phyloP scores from a whole-genome alignment of 2,329 filamentous ascomycete species.

The Penicillium sp. region DNA sequence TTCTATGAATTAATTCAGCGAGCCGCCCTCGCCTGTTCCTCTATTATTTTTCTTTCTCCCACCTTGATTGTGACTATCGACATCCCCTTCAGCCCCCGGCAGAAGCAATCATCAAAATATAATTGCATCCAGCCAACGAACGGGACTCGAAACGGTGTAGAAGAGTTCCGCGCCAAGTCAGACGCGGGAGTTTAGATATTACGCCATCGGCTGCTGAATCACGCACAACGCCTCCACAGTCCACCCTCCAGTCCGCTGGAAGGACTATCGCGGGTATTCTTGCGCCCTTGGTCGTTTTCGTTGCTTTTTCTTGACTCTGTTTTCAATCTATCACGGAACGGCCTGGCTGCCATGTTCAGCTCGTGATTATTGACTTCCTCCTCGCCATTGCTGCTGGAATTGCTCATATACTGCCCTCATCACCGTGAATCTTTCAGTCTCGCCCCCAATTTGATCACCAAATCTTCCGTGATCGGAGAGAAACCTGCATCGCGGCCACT shows the following conservation, averaged over 20 bases:
- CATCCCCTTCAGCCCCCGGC: no score
- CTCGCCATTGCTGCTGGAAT: slow-evolving; percentile 2
- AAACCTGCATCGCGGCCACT: no score
- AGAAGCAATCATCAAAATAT: no score
- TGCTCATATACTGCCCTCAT: neutral
- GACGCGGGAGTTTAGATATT: slow-evolving; percentile 21
- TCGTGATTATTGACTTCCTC: slow-evolving; percentile 10
- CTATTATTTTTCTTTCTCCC: no score
- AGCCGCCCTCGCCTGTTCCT: no score
- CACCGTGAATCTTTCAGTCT: neutral
- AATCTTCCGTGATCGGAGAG: no score
- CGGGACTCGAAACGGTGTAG: no score
- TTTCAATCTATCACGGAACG: slow-evolving; percentile 4
- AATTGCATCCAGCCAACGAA: no score
- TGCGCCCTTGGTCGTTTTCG: neutral
- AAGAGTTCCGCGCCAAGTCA: neutral
- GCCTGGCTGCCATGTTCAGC: slow-evolving; percentile 10
- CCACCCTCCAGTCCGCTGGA: no score
- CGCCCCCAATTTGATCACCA: neutral
- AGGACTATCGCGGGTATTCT: neutral
- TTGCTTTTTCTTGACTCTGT: slow-evolving; percentile 4
- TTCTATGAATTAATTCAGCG: neutral
- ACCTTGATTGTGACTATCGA: no score
- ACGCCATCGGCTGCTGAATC: slow-evolving; percentile 20
- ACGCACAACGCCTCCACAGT: slow-evolving; percentile 13